phyloP scores from a whole-genome alignment of 306 rosid species.

The Ormosia semicastrata region DNA sequence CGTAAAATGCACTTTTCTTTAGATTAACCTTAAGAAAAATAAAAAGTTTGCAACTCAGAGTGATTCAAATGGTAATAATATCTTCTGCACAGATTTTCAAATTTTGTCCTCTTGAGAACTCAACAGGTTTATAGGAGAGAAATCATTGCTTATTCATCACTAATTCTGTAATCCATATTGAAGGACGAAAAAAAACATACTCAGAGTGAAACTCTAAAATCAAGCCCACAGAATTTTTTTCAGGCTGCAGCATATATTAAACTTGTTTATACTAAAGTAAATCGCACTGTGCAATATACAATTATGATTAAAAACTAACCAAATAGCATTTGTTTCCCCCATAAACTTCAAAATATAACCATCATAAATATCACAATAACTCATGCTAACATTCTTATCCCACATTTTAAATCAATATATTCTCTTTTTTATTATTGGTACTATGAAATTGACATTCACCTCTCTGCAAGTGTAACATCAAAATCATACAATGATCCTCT shows the following conservation, averaged over 20 bases:
- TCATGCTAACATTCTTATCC: not conserved
- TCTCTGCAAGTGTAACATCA: not conserved
- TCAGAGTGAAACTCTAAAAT: not conserved
- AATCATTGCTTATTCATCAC: not conserved
- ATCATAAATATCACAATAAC: not conserved
- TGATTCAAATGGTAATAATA: not conserved
- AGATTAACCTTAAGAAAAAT: too few species aligned
- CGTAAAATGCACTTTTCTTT: too few species aligned
- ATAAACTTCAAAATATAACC: not conserved
- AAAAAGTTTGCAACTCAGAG: not conserved
- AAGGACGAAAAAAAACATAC: not conserved
- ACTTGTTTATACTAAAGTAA: not conserved
- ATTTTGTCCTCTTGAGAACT: not conserved
- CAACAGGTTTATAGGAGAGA: not conserved
- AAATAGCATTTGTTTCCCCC: not conserved
- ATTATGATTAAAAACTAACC: not conserved
- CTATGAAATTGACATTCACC: not conserved
- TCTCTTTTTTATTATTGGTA: not conserved
- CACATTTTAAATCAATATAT: not conserved
- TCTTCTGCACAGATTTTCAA: not conserved
- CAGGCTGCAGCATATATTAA: not conserved
- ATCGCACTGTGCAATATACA: not conserved
- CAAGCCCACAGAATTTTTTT: not conserved
- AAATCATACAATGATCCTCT: constrained; percentile 20
- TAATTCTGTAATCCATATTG: not conserved